phyloP scores from a whole-genome alignment of 352 stramenopile genomes.

The Globisporangium irregulare region DNA sequence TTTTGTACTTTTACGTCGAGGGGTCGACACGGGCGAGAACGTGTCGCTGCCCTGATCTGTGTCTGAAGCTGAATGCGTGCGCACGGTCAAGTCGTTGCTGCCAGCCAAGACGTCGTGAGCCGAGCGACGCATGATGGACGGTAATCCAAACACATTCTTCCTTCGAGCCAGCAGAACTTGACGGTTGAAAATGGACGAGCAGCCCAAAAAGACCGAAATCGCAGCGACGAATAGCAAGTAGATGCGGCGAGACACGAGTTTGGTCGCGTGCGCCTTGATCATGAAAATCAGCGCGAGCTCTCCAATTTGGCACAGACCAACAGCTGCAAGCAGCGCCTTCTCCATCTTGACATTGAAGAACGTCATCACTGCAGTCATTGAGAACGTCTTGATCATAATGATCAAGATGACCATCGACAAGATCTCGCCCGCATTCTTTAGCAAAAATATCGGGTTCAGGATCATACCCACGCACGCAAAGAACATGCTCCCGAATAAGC shows the following conservation, averaged over 20 bases:
- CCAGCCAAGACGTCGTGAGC: slow-evolving; percentile 13
- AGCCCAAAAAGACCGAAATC: slow-evolving; percentile 80
- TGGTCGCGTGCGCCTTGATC: slow-evolving; percentile 84
- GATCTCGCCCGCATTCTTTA: slow-evolving; percentile 77
- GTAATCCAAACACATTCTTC: slow-evolving; percentile 58
- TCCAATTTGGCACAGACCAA: slow-evolving; percentile 80
- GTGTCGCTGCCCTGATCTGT: slow-evolving; percentile 25
- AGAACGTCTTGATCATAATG: slow-evolving; percentile 70
- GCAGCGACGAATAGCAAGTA: slow-evolving; percentile 82
- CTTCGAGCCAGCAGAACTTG: slow-evolving; percentile 60
- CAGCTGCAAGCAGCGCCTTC: slow-evolving; percentile 67
- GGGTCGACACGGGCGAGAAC: slow-evolving; percentile 27
- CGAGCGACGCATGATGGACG: slow-evolving; percentile 29
- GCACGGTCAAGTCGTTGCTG: slow-evolving; percentile 3
- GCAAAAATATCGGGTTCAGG: slow-evolving; percentile 75
- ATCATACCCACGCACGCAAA: slow-evolving; percentile 89
- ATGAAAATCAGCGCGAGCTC: slow-evolving; percentile 89
- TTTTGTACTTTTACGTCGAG: slow-evolving; percentile 29
- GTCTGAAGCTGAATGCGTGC: slow-evolving; percentile 25
- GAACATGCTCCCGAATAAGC: slow-evolving; percentile 88
- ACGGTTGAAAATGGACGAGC: slow-evolving; percentile 76
- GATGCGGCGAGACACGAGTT: slow-evolving; percentile 76
- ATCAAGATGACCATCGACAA: slow-evolving; percentile 81
- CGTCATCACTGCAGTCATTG: slow-evolving; percentile 76
- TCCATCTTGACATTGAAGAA: slow-evolving; percentile 74